Conservation (phyloP, 257 asterid genomes). For the Nicotiana benthamiana region DNA sequence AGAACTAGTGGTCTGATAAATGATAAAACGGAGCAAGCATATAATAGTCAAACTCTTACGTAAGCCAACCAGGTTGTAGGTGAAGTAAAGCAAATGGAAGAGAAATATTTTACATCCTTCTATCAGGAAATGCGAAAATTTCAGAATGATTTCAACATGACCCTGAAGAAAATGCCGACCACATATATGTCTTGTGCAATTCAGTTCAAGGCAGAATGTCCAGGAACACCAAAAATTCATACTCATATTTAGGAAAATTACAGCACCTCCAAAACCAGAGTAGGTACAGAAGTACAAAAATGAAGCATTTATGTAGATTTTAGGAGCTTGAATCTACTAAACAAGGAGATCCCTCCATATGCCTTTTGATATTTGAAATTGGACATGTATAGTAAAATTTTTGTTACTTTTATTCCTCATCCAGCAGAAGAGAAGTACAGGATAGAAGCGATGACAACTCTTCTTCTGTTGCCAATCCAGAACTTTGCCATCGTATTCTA, state of each 20-base stretch:
- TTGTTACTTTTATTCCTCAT: conserved; percentile 29
- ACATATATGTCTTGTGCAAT: not conserved
- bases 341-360: not conserved
- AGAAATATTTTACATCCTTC: not conserved
- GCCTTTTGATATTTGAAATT: not conserved
- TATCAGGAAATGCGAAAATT: not conserved
- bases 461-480: conserved; percentile 68
- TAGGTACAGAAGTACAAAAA: not conserved
- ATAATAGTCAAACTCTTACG: not conserved
- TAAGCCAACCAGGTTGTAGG: not conserved
- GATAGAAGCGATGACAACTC: conserved; percentile 66
- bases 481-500: conserved; percentile 87
- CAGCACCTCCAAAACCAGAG: not conserved
- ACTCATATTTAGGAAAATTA: not conserved
- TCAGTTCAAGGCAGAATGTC: not conserved
- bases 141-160: not conserved
- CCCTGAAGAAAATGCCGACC: not conserved
- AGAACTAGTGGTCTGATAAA: not conserved
- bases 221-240: not conserved
- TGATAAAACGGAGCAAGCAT: not conserved
- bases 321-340: not conserved
- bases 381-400: not conserved
- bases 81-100: not conserved
- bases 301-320: not conserved
- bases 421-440: conserved; percentile 61